Conservation (phyloP, 108 stramenopile genomes). For the Seminavis robusta region DNA sequence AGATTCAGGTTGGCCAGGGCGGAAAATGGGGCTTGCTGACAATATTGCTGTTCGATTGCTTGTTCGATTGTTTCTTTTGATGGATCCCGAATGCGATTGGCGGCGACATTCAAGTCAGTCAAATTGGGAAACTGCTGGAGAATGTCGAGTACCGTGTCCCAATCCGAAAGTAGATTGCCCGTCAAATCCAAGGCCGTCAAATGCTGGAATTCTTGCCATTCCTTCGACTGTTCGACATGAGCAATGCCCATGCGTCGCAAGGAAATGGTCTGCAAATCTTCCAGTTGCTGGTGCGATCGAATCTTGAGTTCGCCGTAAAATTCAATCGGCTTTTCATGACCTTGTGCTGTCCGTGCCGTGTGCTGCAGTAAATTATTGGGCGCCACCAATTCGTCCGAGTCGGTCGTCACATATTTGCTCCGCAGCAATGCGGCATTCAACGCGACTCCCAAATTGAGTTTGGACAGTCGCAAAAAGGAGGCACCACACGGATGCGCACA, state of each 20-base stretch:
- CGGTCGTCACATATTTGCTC: constrained; percentile 54
- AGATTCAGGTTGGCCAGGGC: constrained; percentile 46
- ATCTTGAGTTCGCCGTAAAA: constrained; percentile 82
- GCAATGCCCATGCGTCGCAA: constrained; percentile 76
- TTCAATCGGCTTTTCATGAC: constrained; percentile 76
- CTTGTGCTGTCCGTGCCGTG: constrained; percentile 62
- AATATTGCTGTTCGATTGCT: too few species aligned
- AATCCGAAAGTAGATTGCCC: constrained; percentile 70
- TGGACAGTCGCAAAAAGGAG: constrained; percentile 57
- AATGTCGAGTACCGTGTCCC: constrained; percentile 48
- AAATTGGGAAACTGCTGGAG: constrained; percentile 62
- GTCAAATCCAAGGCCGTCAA: constrained; percentile 78
- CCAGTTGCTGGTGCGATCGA: constrained; percentile 69
- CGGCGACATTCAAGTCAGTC: constrained; percentile 55
- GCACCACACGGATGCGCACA: constrained; percentile 60
- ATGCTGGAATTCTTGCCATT: constrained; percentile 23
- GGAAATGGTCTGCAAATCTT: constrained; percentile 59
- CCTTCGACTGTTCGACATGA: constrained; percentile 19
- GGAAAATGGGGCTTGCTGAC: too few species aligned
- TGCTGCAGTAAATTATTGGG: constrained; percentile 80
- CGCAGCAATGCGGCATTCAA: constrained; percentile 46
- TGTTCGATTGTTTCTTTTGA: too few species aligned
- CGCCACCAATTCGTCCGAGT: constrained; percentile 37
- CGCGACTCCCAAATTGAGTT: constrained; percentile 58
- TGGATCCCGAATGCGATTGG: constrained; percentile 65